Evolutionary conservation across 306 rosid species (phyloP), one percentile per base, ranked within the genome.

Genomic region (Senna tora): DNA sequence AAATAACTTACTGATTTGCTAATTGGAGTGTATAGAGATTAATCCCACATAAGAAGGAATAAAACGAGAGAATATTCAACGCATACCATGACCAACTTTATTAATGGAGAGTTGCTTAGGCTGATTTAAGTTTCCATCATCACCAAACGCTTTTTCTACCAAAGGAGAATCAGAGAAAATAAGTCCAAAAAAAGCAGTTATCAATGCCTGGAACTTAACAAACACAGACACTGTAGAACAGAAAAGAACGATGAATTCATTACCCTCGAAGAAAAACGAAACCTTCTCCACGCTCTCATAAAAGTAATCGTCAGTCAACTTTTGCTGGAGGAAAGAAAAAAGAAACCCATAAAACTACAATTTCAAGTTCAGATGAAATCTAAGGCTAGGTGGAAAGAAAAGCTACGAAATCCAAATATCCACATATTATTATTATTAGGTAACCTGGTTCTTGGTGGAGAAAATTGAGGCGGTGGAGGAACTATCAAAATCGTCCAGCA

Each of bases 191-290:
- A 32, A 62, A 7, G 58, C 66, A 42, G 47, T 59, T 41, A n/a
- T n/a, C n/a, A n/a, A n/a, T n/a, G n/a, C n/a, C n/a, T n/a, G n/a
- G n/a, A 46, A 45, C 41, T 69, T 28, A 61, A n/a, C 17, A 30
- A 56, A 56, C 51, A 52, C 56, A 62, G 4, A 54, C 53, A 58
- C 34, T 28, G 17, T 14, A 38, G 13, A 62, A 36, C 39, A 10
- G 16, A 72, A 62, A 75, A 28, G n/a, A 51, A 22, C 17, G 32
- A 38, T 41, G 17, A 11, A 32, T 17, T 2, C 9, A 19, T 78
- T 74, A 89, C 97, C 96, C 85, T 94, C 99, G 32, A 94, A 91
- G 87, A 94, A 94, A 78, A 80, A 91, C 7, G 97, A 93, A 79
- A 93, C 67, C 9, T 71, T 87, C 55, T 91, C 92, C 11, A 55